Evolutionary conservation across 305 asterid genomes (phyloP).

Genomic region (Plantago coronopus): DNA sequence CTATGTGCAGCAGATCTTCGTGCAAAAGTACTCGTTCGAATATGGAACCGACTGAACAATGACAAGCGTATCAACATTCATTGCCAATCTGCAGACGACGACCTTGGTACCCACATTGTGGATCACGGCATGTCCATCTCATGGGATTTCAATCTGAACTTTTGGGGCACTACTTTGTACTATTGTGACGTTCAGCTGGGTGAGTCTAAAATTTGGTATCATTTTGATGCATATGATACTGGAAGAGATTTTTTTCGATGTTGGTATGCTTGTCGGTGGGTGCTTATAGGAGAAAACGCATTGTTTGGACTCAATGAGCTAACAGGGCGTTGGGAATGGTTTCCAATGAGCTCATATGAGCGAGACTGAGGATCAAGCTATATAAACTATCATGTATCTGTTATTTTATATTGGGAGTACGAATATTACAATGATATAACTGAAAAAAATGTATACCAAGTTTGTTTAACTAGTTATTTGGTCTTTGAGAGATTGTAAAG

Average conservation of each 20-base stretch:
- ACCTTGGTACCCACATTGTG: conserved; percentile 34
- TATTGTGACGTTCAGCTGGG: conserved; percentile 40
- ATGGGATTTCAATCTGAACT: conserved; percentile 36
- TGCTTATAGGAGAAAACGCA: conserved; percentile 22
- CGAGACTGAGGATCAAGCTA: too few species aligned
- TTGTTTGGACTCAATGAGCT: conserved; percentile 33
- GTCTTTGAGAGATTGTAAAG: too few species aligned
- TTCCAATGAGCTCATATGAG: conserved; percentile 8
- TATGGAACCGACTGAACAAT: conserved; percentile 29
- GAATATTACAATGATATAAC: too few species aligned
- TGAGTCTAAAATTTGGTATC: conserved; percentile 26
- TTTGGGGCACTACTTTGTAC: conserved; percentile 38
- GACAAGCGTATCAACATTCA: conserved; percentile 31
- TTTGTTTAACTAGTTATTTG: too few species aligned
- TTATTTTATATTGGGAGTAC: too few species aligned
- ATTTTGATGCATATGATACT: conserved; percentile 35
- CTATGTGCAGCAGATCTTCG: neutral
- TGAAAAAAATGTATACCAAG: too few species aligned
- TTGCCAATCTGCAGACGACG: conserved; percentile 38
- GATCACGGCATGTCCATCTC: conserved; percentile 10
- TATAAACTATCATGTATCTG: too few species aligned
- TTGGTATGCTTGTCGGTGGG: conserved; percentile 34
- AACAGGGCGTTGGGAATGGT: conserved; percentile 28
- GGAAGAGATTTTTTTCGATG: conserved; percentile 29
- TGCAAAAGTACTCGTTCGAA: conserved; percentile 30